Evolutionary conservation across 176 grass and related monocot genomes (phyloP).

Genomic region (Bolboschoenus planiculmis): DNA sequence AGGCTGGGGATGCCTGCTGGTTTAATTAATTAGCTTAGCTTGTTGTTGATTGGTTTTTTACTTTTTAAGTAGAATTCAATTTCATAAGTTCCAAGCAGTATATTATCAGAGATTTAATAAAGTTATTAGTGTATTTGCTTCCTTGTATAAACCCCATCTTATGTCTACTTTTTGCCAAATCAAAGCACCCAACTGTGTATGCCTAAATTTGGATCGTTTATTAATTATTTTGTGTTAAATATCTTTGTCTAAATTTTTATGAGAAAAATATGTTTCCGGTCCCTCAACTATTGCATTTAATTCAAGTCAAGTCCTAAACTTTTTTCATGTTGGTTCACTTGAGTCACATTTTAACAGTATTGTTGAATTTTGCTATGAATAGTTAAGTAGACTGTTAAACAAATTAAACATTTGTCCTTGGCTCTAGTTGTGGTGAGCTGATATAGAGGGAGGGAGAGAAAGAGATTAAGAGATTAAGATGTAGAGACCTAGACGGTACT

Average conservation of each 20-base stretch:
- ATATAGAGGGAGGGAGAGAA: too few species aligned
- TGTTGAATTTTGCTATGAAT: too few species aligned
- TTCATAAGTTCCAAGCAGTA: neutral
- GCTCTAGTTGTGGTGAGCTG: too few species aligned
- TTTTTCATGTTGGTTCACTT: too few species aligned
- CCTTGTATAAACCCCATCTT: neutral
- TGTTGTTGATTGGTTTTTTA: neutral
- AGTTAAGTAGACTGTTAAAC: too few species aligned
- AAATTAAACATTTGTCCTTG: too few species aligned
- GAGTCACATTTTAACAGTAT: too few species aligned
- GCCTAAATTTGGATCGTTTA: neutral
- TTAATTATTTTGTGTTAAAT: neutral
- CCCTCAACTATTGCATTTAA: too few species aligned
- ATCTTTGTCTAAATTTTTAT: neutral
- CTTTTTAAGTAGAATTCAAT: neutral
- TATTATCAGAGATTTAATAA: neutral
- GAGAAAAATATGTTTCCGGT: too few species aligned
- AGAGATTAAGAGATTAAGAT: too few species aligned
- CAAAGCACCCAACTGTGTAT: neutral
- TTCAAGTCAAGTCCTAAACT: too few species aligned
- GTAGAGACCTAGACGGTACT: too few species aligned
- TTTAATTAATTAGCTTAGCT: constrained; percentile 6
- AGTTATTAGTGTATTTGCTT: constrained; percentile 6
- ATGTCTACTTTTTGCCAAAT: neutral
- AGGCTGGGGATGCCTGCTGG: neutral